These are phyloP conservation scores for Lycium ferocissimum DNA, from an alignment of 257 asterid genomes.

Conservation along the genomic window DNA sequence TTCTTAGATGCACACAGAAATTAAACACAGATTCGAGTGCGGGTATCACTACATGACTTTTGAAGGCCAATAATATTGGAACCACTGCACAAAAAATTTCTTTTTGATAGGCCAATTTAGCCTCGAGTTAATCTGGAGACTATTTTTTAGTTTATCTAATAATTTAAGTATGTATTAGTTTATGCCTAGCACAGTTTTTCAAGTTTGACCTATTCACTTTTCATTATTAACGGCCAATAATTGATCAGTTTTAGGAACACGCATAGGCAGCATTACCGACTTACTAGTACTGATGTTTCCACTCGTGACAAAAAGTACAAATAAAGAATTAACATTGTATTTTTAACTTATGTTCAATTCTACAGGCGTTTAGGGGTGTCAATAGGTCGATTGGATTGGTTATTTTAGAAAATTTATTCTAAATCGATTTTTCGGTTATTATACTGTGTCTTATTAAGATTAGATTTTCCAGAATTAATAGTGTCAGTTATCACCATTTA, in stretches of 20 bases:
- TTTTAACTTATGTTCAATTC: neutral
- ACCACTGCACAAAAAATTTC: neutral
- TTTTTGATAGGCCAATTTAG: neutral
- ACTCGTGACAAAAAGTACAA: neutral
- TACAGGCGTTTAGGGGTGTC: no score
- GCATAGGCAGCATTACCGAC: neutral
- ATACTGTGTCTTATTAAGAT: neutral
- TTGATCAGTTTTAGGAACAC: neutral
- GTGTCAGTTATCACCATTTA: no score
- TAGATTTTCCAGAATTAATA: no score
- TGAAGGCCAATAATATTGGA: neutral
- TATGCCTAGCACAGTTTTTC: neutral
- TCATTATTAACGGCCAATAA: neutral
- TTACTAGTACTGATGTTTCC: neutral
- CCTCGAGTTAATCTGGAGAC: neutral
- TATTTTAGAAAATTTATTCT: neutral
- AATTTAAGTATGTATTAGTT: neutral
- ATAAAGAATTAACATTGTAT: neutral
- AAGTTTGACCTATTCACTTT: neutral
- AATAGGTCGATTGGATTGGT: neutral
- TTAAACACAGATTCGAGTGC: neutral
- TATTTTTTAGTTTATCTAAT: neutral
- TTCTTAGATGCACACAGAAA: neutral
- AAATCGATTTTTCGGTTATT: neutral
- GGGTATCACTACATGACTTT: neutral